Evolutionary conservation across 768 basidiomycete genomes (phyloP).

Genomic region (Candolleomyces eurysporus): DNA sequence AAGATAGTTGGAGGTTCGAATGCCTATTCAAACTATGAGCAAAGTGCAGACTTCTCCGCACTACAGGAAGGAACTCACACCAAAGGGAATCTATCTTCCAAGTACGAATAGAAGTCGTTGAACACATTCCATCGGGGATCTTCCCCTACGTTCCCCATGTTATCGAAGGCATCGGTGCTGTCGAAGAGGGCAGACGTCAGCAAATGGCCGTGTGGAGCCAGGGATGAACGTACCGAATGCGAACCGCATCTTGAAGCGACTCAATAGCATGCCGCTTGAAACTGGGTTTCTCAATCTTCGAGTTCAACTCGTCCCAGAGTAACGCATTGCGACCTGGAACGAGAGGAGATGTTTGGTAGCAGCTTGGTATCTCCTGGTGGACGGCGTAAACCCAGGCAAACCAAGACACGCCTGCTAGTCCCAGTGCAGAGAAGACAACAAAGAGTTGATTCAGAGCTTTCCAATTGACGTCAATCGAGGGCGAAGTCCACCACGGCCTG

Average conservation of each 20-base stretch:
- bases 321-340: neutral
- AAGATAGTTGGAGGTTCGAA: slow-evolving; percentile 13
- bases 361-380: neutral
- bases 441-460: neutral
- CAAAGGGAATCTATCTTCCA: slow-evolving; percentile 24
- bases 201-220: neutral
- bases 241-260: neutral
- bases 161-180: slow-evolving; percentile 21
- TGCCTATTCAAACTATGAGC: slow-evolving; percentile 13
- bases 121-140: slow-evolving; percentile 27
- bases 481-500: neutral
- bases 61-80: slow-evolving; percentile 16
- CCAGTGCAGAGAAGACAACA: neutral
- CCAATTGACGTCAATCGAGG: slow-evolving; percentile 1
- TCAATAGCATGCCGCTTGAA: neutral
- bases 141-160: slow-evolving; percentile 25
- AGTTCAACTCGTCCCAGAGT: neutral
- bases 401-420: neutral
- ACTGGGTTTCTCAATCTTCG: neutral
- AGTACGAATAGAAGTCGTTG: slow-evolving; percentile 22
- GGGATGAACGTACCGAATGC: neutral
- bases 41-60: too few relatives aligned
- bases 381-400: neutral
- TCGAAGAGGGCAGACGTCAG: neutral
- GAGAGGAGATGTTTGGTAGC: neutral